Evolutionary conservation across 2,329 filamentous ascomycete species (phyloP), one percentile per base, ranked within the genome.

Genomic region (Pseudogymnoascus sp.): DNA sequence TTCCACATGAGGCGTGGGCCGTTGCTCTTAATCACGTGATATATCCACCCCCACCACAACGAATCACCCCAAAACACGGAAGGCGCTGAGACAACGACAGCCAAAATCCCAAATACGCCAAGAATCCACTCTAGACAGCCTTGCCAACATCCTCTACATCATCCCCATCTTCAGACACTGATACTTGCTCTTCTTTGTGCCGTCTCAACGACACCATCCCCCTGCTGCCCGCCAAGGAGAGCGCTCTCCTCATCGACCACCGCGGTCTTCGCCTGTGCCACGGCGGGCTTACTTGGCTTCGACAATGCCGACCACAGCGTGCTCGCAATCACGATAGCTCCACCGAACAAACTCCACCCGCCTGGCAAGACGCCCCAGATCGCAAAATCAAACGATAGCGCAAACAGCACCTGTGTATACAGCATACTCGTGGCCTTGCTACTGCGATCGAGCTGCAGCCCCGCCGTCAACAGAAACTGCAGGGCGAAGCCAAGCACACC

Each of bases 401-500:
- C 85, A 70, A 88, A 89, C 2, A 89, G 70, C 79, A 89, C 84
- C 69, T 87, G 84, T 34, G 79, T 83, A 67, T 89, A 89, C 1
- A 85, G 73, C 83, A 88, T 86, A 4, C 82, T 84, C 3, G 82
- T 79, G 0, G 74, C 76, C 8, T 67, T 67, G 30, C 63, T 69
- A 15, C 65, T 69, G 35, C 61, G 66, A 52, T 71, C 69, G n/a
- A 68, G 52, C 39, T 79, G 75, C 58, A 96, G 74, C 0, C 90
- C 91, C 0, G 84, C 81, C 0, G 92, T 95, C 26, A 95, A 75
- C n/a, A 95, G 77, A 65, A 92, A 91, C 79, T 96, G 92, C 79
- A 94, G 86, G 12, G 86, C 71, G 68, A 96, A 94, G 0, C 92
- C 92, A 63, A 86, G 84, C 0, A 83, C 68, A 0, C 89, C 89